Evolutionary conservation across 73 alveolate species (phyloP).

Genomic region (Paramecium octaurelia): DNA sequence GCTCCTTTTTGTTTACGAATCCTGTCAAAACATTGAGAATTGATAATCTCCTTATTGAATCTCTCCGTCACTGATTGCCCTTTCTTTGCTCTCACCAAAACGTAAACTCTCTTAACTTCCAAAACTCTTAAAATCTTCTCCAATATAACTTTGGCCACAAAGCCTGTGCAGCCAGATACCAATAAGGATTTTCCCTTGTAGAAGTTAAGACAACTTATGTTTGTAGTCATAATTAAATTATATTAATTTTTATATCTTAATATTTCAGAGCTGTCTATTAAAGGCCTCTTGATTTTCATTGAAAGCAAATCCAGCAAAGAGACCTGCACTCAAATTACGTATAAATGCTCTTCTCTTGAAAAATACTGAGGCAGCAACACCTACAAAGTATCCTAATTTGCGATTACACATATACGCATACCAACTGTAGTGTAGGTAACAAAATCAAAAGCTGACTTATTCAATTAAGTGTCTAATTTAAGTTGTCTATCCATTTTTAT

Average conservation of each 20-base stretch:
- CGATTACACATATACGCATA: neutral
- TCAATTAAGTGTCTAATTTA: constrained; percentile 8
- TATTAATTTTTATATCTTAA: neutral
- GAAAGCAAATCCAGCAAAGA: constrained; percentile 24
- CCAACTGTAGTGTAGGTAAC: neutral
- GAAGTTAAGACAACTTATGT: constrained; percentile 46
- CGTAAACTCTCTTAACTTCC: constrained; percentile 67
- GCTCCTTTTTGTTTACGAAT: constrained; percentile 63
- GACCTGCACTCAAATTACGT: constrained; percentile 36
- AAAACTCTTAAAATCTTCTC: constrained; percentile 77
- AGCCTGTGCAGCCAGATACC: constrained; percentile 67
- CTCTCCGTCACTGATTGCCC: constrained; percentile 69
- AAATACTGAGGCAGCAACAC: neutral
- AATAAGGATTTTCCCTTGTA: constrained; percentile 48
- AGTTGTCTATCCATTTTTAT: constrained; percentile 1
- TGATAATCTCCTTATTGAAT: constrained; percentile 74
- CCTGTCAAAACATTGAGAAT: constrained; percentile 73
- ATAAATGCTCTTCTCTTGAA: constrained; percentile 29
- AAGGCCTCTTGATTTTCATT: neutral
- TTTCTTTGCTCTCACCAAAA: constrained; percentile 66
- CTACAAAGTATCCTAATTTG: constrained; percentile 28
- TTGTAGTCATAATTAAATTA: constrained; percentile 10
- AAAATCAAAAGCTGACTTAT: neutral
- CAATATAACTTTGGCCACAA: constrained; percentile 80
- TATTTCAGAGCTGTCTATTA: neutral